Evolutionary conservation across 1,139 yeast genomes (phyloP), one percentile per base, ranked within the genome.

Genomic region (Zygosaccharomyces pseudobailii): DNA sequence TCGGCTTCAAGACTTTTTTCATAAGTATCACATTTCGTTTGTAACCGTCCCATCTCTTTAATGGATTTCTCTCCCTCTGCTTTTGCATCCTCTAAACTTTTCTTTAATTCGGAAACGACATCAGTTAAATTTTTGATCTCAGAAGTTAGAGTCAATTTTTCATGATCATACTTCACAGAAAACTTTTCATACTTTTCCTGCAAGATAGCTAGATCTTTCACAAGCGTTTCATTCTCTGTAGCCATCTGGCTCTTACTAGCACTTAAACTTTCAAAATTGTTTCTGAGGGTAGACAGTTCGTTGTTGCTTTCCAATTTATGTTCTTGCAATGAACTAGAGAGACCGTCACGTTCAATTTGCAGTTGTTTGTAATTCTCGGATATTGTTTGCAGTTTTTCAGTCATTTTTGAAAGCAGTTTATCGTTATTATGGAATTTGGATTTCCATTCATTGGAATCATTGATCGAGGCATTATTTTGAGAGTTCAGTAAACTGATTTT

Each of bases 301-400:
- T 41, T 33, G n/a, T 28, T 27, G 21, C 43, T 36, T 3, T 36
- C 44, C 4, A 35, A 40, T 13, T 42, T 41, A 3, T 44, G 13
- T 5, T 55, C 42, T 3, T 47, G 23, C 3, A 61, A 6, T 7
- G 51, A 32, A 5, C 45, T 37, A 30, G 57, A 60, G 31, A 62
- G 45, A 3, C 30, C 39, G n/a, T 56, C 54, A 40, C 61, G 62
- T 20, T 59, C 62, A 4, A 49, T 27, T 28, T 61, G 56, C 6
- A 68, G 40, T 10, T 63, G 63, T 30, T 63, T 62, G 42, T 58
- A 66, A 4, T 58, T 55, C 6, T 49, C 54, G 1, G 71, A 71
- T 7, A 69, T 45, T 2, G 68, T 59, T 53, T 69, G 66, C 31
- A 71, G 44, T 48, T 68, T 70, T 24, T 66, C 71, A 1, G 71